Evolutionary conservation across 1,284 basidiomycete species (phyloP).

Genomic region (Malassezia globosa): DNA sequence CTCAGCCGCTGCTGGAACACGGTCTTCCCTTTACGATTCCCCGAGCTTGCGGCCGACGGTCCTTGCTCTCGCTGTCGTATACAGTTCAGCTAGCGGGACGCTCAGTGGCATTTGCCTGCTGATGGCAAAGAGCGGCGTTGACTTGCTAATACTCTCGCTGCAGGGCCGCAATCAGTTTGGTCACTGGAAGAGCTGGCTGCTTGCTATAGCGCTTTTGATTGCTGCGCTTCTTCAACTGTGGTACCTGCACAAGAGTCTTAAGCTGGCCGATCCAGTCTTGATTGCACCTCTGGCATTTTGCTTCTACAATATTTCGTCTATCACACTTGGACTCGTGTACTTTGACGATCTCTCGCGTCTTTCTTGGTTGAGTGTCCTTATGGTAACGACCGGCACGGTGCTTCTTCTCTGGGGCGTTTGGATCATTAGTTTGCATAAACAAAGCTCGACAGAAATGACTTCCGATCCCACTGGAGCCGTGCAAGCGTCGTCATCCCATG

Average conservation of each 20-base stretch:
- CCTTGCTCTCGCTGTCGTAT: conserved; percentile 68
- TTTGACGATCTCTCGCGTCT: conserved; percentile 76
- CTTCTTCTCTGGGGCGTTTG: conserved; percentile 78
- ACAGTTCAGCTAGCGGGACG: conserved; percentile 80
- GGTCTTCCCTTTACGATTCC: neutral
- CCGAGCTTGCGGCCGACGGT: conserved; percentile 49
- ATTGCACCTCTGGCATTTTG: conserved; percentile 91
- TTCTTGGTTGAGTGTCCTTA: conserved; percentile 57
- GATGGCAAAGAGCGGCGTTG: conserved; percentile 86
- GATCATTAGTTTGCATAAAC: conserved; percentile 56
- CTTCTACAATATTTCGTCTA: conserved; percentile 81
- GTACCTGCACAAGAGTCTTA: conserved; percentile 81
- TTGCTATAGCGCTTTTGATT: conserved; percentile 59
- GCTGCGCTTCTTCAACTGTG: conserved; percentile 69
- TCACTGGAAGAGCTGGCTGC: conserved; percentile 64
- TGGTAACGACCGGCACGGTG: conserved; percentile 68
- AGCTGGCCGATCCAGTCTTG: conserved; percentile 62
- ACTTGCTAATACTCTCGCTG: conserved; percentile 71
- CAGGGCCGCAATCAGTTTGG: conserved; percentile 68
- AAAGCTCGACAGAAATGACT: neutral
- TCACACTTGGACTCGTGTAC: conserved; percentile 58
- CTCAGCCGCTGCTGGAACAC: neutral
- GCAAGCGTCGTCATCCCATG: neutral
- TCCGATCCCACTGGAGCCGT: too few species aligned
- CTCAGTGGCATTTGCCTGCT: conserved; percentile 83